Evolutionary conservation across 192 early-diverging fungal genomes (phyloP).

Genomic region (Coemansia sp.): DNA sequence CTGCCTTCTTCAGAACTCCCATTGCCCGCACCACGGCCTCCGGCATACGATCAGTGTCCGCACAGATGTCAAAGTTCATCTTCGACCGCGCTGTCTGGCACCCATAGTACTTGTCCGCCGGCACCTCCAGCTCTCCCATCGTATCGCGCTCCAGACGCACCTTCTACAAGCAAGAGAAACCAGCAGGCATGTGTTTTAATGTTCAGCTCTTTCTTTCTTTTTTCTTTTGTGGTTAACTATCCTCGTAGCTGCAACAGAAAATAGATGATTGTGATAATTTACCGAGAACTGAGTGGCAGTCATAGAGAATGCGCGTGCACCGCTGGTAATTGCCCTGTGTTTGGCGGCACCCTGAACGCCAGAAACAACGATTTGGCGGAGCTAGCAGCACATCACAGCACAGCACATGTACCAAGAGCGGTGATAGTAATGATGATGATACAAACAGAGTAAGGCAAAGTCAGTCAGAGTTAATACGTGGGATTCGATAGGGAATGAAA

Average conservation of each 20-base stretch:
- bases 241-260: no score
- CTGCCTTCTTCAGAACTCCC: constrained; percentile 93
- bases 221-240: no score
- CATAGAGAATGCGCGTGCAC: constrained; percentile 48
- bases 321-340: constrained; percentile 18
- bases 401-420: neutral
- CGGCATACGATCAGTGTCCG: constrained; percentile 90
- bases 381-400: constrained; percentile 41
- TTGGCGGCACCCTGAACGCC: constrained; percentile 27
- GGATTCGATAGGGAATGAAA: neutral
- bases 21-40: constrained; percentile 93
- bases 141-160: constrained; percentile 79
- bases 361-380: constrained; percentile 41
- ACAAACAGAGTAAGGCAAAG: neutral
- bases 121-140: constrained; percentile 94
- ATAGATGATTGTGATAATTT: constrained; percentile 28
- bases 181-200: neutral
- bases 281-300: constrained; percentile 43
- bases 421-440: neutral
- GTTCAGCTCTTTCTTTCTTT: neutral
- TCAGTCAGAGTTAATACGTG: neutral
- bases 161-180: constrained; percentile 28
- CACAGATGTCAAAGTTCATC: constrained; percentile 98
- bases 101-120: constrained; percentile 95
- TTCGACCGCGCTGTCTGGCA: constrained; percentile 95